phyloP scores from a whole-genome alignment of 805 yeast genomes.

The Ogataea zsoltii region DNA sequence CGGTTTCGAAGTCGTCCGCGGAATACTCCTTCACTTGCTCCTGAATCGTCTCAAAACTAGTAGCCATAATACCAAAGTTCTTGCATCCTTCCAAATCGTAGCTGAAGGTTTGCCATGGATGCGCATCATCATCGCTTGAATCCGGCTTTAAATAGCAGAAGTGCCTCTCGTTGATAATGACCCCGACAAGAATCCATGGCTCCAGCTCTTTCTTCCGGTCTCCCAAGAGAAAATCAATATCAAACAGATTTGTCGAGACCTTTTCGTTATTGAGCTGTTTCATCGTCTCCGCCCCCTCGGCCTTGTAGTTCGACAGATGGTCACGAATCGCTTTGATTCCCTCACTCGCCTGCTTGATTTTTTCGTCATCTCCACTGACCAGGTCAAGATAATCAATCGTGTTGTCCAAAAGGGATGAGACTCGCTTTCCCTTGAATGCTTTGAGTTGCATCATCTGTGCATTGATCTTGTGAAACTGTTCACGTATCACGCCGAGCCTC shows the following conservation, averaged over 20 bases:
- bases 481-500: slow-evolving; percentile 17
- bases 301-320: slow-evolving; percentile 10
- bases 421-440: slow-evolving; percentile 35
- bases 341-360: slow-evolving; percentile 19
- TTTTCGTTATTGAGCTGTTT: slow-evolving; percentile 17
- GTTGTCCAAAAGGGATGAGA: slow-evolving; percentile 26
- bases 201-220: slow-evolving; percentile 28
- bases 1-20: slow-evolving; percentile 26
- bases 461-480: slow-evolving; percentile 14
- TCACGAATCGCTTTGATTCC: slow-evolving; percentile 23
- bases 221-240: slow-evolving; percentile 30
- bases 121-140: slow-evolving; percentile 4
- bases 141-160: slow-evolving; percentile 33
- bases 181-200: slow-evolving; percentile 41
- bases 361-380: slow-evolving; percentile 8
- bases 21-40: slow-evolving; percentile 25
- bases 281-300: slow-evolving; percentile 17
- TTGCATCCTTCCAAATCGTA: slow-evolving; percentile 30
- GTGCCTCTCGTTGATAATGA: slow-evolving; percentile 33
- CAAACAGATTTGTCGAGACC: slow-evolving; percentile 23
- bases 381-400: slow-evolving; percentile 29
- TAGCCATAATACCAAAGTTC: slow-evolving; percentile 23
- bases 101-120: slow-evolving; percentile 34
- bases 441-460: slow-evolving; percentile 25
- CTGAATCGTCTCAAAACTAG: slow-evolving; percentile 30